Conservation (phyloP, 345 rosid species). For the Linum usitatissimum region DNA sequence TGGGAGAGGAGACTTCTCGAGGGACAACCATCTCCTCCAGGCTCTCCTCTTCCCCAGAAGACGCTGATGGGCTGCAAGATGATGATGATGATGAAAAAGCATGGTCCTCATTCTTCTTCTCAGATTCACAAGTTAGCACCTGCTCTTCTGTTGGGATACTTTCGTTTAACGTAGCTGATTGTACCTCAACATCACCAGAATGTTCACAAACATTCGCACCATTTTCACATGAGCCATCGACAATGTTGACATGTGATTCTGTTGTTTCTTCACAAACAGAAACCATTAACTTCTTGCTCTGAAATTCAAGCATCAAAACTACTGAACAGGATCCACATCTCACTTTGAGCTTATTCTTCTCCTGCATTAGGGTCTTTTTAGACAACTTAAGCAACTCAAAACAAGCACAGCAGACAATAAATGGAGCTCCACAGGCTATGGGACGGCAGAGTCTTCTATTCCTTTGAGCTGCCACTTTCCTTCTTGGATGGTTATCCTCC, state of each 20-base stretch:
- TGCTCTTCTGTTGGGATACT: slow-evolving; percentile 11
- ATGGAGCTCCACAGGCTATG: slow-evolving; percentile 19
- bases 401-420: slow-evolving; percentile 17
- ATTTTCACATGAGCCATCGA: slow-evolving; percentile 12
- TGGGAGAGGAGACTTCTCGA: slow-evolving; percentile 15
- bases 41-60: slow-evolving; percentile 22
- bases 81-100: slow-evolving; percentile 13
- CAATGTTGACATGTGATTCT: slow-evolving; percentile 6
- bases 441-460: slow-evolving; percentile 10
- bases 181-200: slow-evolving; percentile 8
- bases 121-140: slow-evolving; percentile 14
- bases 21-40: slow-evolving; percentile 6
- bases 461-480: neutral
- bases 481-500: neutral
- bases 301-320: slow-evolving; percentile 3
- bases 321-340: slow-evolving; percentile 23
- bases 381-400: slow-evolving; percentile 19
- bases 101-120: slow-evolving; percentile 11
- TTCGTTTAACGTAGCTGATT: slow-evolving; percentile 3
- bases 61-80: slow-evolving; percentile 9
- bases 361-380: slow-evolving; percentile 2
- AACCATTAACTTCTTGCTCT: slow-evolving; percentile 13
- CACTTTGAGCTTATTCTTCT: slow-evolving; percentile 12
- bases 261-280: slow-evolving; percentile 7
- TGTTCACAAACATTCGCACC: slow-evolving; percentile 14